These are phyloP conservation scores for Rhizophagus clarus DNA, from an alignment of 192 early-diverging fungal genomes.

Conservation along the genomic window DNA sequence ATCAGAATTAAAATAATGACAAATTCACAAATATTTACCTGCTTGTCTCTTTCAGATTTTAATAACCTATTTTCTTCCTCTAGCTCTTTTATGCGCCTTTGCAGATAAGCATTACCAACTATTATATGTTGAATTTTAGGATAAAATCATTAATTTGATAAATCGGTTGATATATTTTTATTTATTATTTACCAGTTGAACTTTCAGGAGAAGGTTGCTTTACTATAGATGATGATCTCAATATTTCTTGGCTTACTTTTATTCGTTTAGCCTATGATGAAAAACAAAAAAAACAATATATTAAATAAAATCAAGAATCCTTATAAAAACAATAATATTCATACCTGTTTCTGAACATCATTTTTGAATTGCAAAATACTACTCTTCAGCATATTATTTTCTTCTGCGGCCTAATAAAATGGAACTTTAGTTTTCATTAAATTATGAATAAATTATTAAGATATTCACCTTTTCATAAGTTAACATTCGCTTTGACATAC, in stretches of 20 bases:
- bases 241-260: slow-evolving; percentile 47
- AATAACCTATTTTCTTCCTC: slow-evolving; percentile 59
- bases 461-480: slow-evolving; percentile 57
- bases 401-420: slow-evolving; percentile 53
- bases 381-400: slow-evolving; percentile 61
- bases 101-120: slow-evolving; percentile 28
- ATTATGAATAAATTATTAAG: slow-evolving; percentile 5
- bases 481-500: slow-evolving; percentile 54
- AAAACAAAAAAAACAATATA: not conserved
- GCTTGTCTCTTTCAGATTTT: slow-evolving; percentile 51
- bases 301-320: not conserved
- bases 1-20: not conserved
- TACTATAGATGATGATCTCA: slow-evolving; percentile 33
- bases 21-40: slow-evolving; percentile 31
- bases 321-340: not conserved
- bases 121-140: not conserved
- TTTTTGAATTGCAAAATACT: slow-evolving; percentile 71
- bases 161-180: not conserved
- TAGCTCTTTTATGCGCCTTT: slow-evolving; percentile 53
- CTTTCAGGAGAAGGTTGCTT: slow-evolving; percentile 20
- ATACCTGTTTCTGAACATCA: slow-evolving; percentile 55
- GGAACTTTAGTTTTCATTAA: not conserved
- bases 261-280: slow-evolving; percentile 47
- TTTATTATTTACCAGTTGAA: slow-evolving; percentile 31
- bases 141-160: not conserved